Base-by-base conservation (phyloP, 441 rosid species). In the Gossypium aridum region DNA sequence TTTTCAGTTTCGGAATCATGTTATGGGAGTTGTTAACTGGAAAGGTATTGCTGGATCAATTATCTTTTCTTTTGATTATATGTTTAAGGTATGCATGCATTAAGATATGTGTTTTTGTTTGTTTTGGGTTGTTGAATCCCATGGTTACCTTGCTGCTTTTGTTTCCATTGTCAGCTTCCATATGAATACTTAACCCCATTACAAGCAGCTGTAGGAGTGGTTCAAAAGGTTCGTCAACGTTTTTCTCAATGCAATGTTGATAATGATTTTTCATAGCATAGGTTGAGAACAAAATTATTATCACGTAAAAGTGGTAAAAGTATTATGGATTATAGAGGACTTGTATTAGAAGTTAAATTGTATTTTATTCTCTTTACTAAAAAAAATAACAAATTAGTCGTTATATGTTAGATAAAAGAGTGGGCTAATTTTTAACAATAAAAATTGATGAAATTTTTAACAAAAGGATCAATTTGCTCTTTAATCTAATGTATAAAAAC, bases 181-280 rank as follows among this genome's bases (percentile, higher is more conserved):
- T 78, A 85, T 12, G 86, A 83, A 55, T 77, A 76, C 71, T 73
- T 85, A 57, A 83, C 88, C 37, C 88, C 88, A 8, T 77, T 85
- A 76, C 88, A 85, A 74, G 86, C 88, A 16, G 88, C 88, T 3
- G 86, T 85, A 25, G 86, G 85, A 39, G 88, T 80, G 62, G 86
- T 85, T 78, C 86, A 83, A 64, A 81, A 81, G 88, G 88, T 85
- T 83, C 59, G 28, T 2, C 54, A 39, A 47, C 22, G 20, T 3
- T 34, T 34, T 10, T 57, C 45, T 23, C n/a, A 16, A 14, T 54
- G 26, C 10, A 53, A 70, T 25, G 39, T 25, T 8, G 22, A 28
- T 49, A 2, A 25, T 39, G 25, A 68, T 25, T 68, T 68, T 47
- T 47, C 5, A 3, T 47, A 7, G 67, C 26, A 39, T 39, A 8